Evolutionary conservation across 768 basidiomycete genomes (phyloP), one percentile per base, ranked within the genome.

Genomic region (Rhizopogon vulgaris): DNA sequence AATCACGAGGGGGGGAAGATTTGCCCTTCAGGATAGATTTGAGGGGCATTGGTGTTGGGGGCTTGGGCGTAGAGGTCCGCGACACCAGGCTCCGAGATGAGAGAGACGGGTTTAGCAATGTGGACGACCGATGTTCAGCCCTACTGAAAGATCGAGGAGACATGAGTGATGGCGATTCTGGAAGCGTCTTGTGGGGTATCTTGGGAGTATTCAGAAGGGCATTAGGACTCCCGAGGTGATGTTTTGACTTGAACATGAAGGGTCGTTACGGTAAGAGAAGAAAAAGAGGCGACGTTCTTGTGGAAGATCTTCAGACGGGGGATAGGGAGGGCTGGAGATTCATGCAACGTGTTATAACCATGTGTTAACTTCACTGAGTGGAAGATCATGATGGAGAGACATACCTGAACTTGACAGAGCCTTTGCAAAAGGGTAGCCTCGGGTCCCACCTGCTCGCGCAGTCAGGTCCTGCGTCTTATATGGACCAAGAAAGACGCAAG

Each of bases 21-120:
- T 38, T 50, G 3, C 65, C 65, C 63, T 69, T 67, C 54, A 67
- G 60, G n/a, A 67, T 63, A 24, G 66, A 63, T 48, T 39, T 65
- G 24, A 62, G 56, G 58, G 67, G 63, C 28, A 48, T 28, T 32
- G 43, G 43, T 45, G 43, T 32, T 8, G 30, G 18, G 9, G 43
- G 18, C 14, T 34, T 34, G 17, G 43, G 45, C 45, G 45, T 46
- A 14, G 18, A 32, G 14, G 32, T 17, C 8, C 18, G 45, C 34
- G 45, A 24, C 4, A 0, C 22, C 6, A 17, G 34, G 32, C 30
- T 24, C 28, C 28, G 28, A 9, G 28, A 2, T 8, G 32, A 5
- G 36, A 46, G 45, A 46, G 45, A 46, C 8, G 32, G 22, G 3
- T 34, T 46, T 7, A 22, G 12, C 18, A 46, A 15, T 9, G 30